phyloP scores from a whole-genome alignment of 768 basidiomycete genomes.

The Stropharia rugosoannulata region DNA sequence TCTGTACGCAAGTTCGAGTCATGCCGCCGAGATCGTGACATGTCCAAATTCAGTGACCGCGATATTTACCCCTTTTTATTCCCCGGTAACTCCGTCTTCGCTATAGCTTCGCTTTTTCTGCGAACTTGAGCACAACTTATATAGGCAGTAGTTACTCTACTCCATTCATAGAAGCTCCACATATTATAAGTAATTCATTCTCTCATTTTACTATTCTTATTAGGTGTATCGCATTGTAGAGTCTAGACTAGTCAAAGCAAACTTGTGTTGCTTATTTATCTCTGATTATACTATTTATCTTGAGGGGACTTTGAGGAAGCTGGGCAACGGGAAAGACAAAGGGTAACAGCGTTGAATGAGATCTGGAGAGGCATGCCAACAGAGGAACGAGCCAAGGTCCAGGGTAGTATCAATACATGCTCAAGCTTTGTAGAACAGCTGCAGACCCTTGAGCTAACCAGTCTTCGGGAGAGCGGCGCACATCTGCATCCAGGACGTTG shows the following conservation, averaged over 20 bases:
- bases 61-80: conserved; percentile 9
- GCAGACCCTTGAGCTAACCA: conserved; percentile 54
- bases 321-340: too few species aligned
- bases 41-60: not conserved
- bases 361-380: not conserved
- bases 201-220: too few species aligned
- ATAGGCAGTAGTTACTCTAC: too few species aligned
- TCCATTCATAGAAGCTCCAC: too few species aligned
- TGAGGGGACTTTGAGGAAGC: too few species aligned
- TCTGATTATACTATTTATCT: too few species aligned
- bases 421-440: conserved; percentile 43
- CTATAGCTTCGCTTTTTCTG: conserved; percentile 1
- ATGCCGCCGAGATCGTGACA: not conserved
- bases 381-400: not conserved
- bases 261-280: too few species aligned
- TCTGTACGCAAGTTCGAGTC: conserved; percentile 6
- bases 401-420: conserved; percentile 13
- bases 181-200: too few species aligned
- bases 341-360: not conserved
- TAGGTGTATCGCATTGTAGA: too few species aligned
- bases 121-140: not conserved
- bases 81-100: conserved; percentile 2
- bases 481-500: conserved; percentile 22
- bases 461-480: conserved; percentile 49
- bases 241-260: too few species aligned